Percentiles rank a stretch among this genome's conserved stretches.
phyloP scores from a whole-genome alignment of 805 yeast species.

The Saturnispora diversa region DNA sequence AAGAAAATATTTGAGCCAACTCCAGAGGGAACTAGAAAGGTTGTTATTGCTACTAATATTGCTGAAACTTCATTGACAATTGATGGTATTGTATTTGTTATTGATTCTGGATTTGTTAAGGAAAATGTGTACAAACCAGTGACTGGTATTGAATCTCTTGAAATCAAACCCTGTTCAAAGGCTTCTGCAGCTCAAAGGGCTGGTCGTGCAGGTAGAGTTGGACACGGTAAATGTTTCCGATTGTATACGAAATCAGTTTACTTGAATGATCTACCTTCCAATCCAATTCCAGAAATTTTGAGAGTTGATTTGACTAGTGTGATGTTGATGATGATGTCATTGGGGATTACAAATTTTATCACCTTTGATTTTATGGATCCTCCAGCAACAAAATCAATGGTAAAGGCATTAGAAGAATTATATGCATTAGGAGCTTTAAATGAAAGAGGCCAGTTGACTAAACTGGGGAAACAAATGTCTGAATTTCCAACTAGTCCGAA shows the following conservation, averaged over 20 bases:
- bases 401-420: slow-evolving; percentile 70
- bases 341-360: slow-evolving; percentile 78
- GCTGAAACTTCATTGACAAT: slow-evolving; percentile 96
- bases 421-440: slow-evolving; percentile 84
- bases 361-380: slow-evolving; percentile 87
- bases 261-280: slow-evolving; percentile 63
- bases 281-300: slow-evolving; percentile 88
- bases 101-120: slow-evolving; percentile 93
- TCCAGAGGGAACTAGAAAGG: slow-evolving; percentile 70
- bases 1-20: slow-evolving; percentile 78
- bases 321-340: slow-evolving; percentile 64
- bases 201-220: slow-evolving; percentile 97
- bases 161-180: slow-evolving; percentile 81
- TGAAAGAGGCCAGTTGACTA: slow-evolving; percentile 68
- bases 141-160: slow-evolving; percentile 81
- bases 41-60: slow-evolving; percentile 90
- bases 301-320: slow-evolving; percentile 74
- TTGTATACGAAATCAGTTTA: slow-evolving; percentile 80
- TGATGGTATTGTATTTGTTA: slow-evolving; percentile 90
- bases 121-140: slow-evolving; percentile 83
- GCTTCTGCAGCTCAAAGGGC: slow-evolving; percentile 97
- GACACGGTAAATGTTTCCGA: slow-evolving; percentile 92
- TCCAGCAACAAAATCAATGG: slow-evolving; percentile 67
- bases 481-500: slow-evolving; percentile 90
- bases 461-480: slow-evolving; percentile 77